A percentile compares a stretch with the other conserved stretches of the same genome.
Evolutionary conservation across 306 rosid species (phyloP).

Genomic region (Parietaria judaica): DNA sequence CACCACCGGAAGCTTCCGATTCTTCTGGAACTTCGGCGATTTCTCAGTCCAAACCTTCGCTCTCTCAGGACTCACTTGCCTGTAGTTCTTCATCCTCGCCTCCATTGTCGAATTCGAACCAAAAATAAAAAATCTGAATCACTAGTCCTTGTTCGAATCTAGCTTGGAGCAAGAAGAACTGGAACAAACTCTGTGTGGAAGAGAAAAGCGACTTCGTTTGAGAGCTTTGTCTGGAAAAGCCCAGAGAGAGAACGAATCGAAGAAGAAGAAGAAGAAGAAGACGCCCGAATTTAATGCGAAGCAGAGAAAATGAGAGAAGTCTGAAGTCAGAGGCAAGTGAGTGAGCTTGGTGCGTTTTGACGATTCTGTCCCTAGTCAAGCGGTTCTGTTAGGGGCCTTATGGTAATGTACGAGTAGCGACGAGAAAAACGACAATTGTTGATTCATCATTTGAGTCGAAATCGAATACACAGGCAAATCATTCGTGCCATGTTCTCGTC

Average conservation of each 20-base stretch:
- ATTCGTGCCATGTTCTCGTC: neutral
- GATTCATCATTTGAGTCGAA: neutral
- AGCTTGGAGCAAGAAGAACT: neutral
- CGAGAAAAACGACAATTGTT: too few relatives aligned
- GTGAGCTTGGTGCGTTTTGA: neutral
- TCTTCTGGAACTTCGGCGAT: slow-evolving; percentile 70
- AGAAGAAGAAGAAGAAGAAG: neutral
- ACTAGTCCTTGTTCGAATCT: neutral
- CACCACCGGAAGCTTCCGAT: slow-evolving; percentile 69
- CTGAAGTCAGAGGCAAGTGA: neutral
- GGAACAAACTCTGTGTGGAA: neutral
- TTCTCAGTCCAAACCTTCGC: slow-evolving; percentile 90
- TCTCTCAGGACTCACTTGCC: slow-evolving; percentile 84
- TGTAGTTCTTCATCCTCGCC: slow-evolving; percentile 55
- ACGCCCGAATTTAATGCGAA: slow-evolving; percentile 12
- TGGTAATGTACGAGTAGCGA: too few relatives aligned
- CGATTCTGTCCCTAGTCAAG: neutral
- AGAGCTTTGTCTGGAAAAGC: neutral
- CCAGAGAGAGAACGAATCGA: neutral
- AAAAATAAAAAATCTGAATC: neutral
- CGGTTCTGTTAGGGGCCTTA: too few relatives aligned
- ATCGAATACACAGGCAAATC: neutral
- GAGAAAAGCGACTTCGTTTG: neutral
- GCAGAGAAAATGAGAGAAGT: neutral
- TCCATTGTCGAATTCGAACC: slow-evolving; percentile 51